A percentile compares a stretch with the other conserved stretches of the same genome.
Evolutionary conservation across 768 basidiomycete species (phyloP).

Genomic region (Sarcodon sp.): DNA sequence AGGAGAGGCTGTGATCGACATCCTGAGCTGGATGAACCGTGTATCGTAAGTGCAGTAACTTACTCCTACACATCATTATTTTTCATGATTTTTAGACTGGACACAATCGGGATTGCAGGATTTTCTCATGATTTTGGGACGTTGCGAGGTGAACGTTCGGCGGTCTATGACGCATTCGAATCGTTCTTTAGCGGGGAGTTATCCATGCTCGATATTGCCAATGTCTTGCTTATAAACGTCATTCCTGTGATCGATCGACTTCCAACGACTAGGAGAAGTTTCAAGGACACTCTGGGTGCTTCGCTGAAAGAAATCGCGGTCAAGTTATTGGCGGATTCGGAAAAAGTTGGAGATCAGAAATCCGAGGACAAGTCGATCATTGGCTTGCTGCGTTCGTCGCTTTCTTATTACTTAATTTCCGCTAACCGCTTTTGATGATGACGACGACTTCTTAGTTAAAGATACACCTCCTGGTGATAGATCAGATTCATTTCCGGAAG

Average conservation of each 20-base stretch:
- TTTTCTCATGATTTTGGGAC: constrained; percentile 46
- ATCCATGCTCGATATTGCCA: constrained; percentile 3
- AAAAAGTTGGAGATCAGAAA: constrained; percentile 9
- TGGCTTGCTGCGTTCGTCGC: constrained; percentile 20
- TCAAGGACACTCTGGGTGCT: constrained; percentile 13
- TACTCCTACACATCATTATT: too few species aligned
- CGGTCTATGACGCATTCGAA: constrained; percentile 18
- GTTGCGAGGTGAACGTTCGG: constrained; percentile 31
- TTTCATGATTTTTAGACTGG: too few species aligned
- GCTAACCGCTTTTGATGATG: too few species aligned
- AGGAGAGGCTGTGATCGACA: too few species aligned
- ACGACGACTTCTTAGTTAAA: constrained; percentile 18
- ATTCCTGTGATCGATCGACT: constrained; percentile 20
- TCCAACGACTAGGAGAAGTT: constrained; percentile 16
- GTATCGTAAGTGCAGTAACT: constrained; percentile 32
- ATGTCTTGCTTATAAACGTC: constrained; percentile 12
- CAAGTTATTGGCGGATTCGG: constrained; percentile 18
- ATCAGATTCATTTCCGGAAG: constrained; percentile 24
- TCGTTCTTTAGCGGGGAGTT: constrained; percentile 7
- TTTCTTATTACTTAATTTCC: too few species aligned
- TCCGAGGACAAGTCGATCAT: constrained; percentile 23
- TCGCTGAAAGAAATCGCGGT: constrained; percentile 21
- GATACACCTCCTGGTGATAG: constrained; percentile 15
- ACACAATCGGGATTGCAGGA: constrained; percentile 44
- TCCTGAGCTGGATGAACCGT: constrained; percentile 23